These are phyloP conservation scores for Xanthoceras sorbifolium DNA, from an alignment of 345 rosid genomes.

Conservation along the genomic window DNA sequence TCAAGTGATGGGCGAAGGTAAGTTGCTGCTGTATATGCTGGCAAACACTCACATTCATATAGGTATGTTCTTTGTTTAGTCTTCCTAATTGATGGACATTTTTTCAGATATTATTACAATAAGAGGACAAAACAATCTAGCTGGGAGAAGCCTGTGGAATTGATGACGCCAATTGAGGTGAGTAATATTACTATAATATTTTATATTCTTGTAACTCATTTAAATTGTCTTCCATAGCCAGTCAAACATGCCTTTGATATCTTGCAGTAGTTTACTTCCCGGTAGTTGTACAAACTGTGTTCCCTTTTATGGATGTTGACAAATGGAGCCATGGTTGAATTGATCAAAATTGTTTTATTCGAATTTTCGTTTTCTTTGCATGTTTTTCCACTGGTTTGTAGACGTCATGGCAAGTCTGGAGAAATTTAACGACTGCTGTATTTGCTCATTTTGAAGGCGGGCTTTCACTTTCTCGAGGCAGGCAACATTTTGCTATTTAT, in stretches of 20 bases:
- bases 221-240: conserved; percentile 1
- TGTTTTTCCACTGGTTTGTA: conserved; percentile 48
- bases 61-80: not conserved
- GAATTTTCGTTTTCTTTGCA: conserved; percentile 42
- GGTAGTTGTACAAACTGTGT: conserved; percentile 11
- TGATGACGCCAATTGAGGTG: conserved; percentile 98
- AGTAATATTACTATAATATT: conserved; percentile 25
- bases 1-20: conserved; percentile 91
- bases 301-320: conserved; percentile 33
- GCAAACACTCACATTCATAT: not conserved
- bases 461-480: conserved; percentile 51
- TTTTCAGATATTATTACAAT: conserved; percentile 87
- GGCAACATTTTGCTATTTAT: conserved; percentile 40
- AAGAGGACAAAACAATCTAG: conserved; percentile 91
- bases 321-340: conserved; percentile 26
- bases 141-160: conserved; percentile 96
- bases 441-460: conserved; percentile 48
- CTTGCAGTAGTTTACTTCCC: conserved; percentile 1
- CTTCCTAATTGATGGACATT: conserved; percentile 13
- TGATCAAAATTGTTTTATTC: conserved; percentile 35
- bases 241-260: conserved; percentile 15
- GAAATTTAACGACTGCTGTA: conserved; percentile 46
- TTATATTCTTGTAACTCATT: conserved; percentile 12
- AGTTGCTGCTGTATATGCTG: conserved; percentile 21
- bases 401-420: conserved; percentile 53